These are phyloP conservation scores for Scheffersomyces lignosus DNA, from an alignment of 805 yeast species.

Conservation along the genomic window DNA sequence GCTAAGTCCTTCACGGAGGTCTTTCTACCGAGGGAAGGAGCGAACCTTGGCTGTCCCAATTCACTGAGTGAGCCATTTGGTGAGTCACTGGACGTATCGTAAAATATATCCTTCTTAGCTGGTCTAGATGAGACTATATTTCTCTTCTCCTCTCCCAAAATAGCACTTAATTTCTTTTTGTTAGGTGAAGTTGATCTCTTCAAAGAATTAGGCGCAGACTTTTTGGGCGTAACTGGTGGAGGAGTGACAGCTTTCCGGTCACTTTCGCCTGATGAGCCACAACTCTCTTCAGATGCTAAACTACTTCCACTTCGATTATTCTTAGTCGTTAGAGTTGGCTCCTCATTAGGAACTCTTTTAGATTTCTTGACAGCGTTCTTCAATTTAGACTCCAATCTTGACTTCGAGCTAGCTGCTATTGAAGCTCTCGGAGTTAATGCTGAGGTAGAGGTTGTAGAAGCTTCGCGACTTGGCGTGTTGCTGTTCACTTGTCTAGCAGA, in stretches of 20 bases:
- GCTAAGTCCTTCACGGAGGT: constrained; percentile 37
- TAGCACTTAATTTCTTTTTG: constrained; percentile 29
- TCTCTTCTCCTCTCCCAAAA: constrained; percentile 11
- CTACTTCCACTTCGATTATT: not conserved
- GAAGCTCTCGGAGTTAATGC: constrained; percentile 4
- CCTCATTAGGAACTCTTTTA: too few relatives aligned
- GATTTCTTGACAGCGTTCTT: constrained; percentile 24
- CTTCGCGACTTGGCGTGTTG: constrained; percentile 4
- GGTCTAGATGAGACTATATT: constrained; percentile 25
- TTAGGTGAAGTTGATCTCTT: constrained; percentile 41
- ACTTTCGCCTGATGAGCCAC: constrained; percentile 1
- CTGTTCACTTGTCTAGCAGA: constrained; percentile 16
- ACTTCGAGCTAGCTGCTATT: constrained; percentile 20
- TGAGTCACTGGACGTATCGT: constrained; percentile 10
- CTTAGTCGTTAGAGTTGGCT: too few relatives aligned
- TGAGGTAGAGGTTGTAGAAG: constrained; percentile 1
- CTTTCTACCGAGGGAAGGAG: constrained; percentile 25
- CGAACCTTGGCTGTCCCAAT: constrained; percentile 29
- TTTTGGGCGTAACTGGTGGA: constrained; percentile 15
- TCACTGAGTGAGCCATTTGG: constrained; percentile 15
- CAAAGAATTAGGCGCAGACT: constrained; percentile 16
- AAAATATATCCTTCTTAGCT: constrained; percentile 26
- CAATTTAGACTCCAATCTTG: constrained; percentile 26
- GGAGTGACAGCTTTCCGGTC: constrained; percentile 15
- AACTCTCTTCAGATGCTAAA: not conserved